These are phyloP conservation scores for Solanum commersonii DNA, from an alignment of 257 asterid species.

Conservation along the genomic window DNA sequence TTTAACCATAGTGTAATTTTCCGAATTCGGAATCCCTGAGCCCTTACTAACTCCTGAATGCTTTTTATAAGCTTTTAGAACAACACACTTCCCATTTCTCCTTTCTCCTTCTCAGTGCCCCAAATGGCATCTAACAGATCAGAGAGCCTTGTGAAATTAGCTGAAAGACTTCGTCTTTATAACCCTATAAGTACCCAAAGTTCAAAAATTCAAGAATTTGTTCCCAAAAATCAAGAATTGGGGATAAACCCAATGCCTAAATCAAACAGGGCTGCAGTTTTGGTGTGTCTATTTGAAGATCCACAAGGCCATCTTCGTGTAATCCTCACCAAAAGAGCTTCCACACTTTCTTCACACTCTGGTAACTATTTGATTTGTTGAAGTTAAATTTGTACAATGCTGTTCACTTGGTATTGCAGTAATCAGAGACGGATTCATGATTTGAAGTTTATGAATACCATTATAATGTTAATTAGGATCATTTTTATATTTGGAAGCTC, in stretches of 20 bases:
- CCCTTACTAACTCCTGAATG: too few relatives aligned
- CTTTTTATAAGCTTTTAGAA: background rate
- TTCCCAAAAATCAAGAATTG: background rate
- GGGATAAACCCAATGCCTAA: background rate
- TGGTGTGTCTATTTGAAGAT: slow-evolving; percentile 65
- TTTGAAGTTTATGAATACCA: background rate
- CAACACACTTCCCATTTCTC: background rate
- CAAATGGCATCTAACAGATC: slow-evolving; percentile 29
- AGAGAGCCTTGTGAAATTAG: slow-evolving; percentile 23
- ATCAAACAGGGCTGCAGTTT: slow-evolving; percentile 49
- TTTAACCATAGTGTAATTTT: too few relatives aligned
- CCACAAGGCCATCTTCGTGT: slow-evolving; percentile 52
- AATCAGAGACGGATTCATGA: background rate
- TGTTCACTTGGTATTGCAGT: background rate
- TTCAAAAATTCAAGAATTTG: background rate
- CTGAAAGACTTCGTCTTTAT: slow-evolving; percentile 34
- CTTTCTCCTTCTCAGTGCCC: background rate
- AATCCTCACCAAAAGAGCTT: slow-evolving; percentile 68
- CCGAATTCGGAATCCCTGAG: accelerated
- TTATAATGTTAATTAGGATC: background rate
- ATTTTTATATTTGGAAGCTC: background rate
- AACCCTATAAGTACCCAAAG: background rate
- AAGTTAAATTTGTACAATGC: background rate
- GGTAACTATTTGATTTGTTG: slow-evolving; percentile 20
- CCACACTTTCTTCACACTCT: slow-evolving; percentile 51